Evolutionary conservation across 805 yeast genomes (phyloP), one percentile per base, ranked within the genome.

Genomic region (Blastobotrys americana): DNA sequence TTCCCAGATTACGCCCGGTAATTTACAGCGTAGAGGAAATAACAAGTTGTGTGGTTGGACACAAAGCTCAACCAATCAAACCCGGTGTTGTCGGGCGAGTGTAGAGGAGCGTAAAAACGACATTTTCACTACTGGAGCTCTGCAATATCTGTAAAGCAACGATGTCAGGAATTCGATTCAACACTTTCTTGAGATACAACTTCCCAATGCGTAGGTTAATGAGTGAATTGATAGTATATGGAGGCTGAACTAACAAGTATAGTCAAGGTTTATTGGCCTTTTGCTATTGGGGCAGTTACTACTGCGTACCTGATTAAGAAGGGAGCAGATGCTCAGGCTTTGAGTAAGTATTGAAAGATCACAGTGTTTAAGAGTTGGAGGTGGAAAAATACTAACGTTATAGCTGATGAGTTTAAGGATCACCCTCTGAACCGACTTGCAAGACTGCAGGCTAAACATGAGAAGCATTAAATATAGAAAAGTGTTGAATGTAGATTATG

Each of bases 361-460:
- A 17, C 4, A n/a, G n/a, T n/a, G n/a, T n/a, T n/a, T n/a, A 9
- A 6, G 41, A 23, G 9, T 13, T 8, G 31, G 13, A 8, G 31
- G 13, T 8, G 13, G 31, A 25, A 25, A 8, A 25, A 25, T 21
- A 31, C 42, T 10, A 39, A 23, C 17, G 13, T n/a, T 37, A 4
- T 25, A 48, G 48, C 65, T 49, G 76, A 74, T 52, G 94, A 85
- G 71, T 87, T 80, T 74, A 78, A 81, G 70, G 86, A 87, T 68
- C 96, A 87, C 71, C 96, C 96, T 73, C 84, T 95, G 77, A 87
- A 87, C 75, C 96, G 44, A 25, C 20, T 42, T n/a, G 44, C 96
- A 68, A 81, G 94, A 73, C 85, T 85, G 65, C 44, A 42, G 34
- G 38, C 39, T 37, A 72, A 73, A 54, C 69, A 69, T 56, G 79